Evolutionary conservation across 352 stramenopile genomes (phyloP).

Genomic region (Pythium rishiriense): DNA sequence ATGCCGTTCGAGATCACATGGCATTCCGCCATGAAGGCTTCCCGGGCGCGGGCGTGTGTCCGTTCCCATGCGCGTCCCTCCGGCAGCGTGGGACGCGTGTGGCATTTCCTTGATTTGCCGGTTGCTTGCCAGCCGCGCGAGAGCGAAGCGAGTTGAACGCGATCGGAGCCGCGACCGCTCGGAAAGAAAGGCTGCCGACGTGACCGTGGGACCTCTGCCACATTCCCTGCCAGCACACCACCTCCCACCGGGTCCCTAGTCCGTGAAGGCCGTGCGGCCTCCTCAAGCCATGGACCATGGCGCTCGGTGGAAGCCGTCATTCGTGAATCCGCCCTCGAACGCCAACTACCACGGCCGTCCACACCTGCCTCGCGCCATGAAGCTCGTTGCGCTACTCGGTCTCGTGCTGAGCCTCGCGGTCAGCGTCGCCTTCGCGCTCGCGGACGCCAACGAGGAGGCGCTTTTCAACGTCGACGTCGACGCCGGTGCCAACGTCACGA

Average conservation of each 20-base stretch:
- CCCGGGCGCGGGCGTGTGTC: background rate
- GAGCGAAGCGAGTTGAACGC: no score
- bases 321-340: background rate
- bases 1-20: background rate
- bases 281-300: background rate
- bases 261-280: background rate
- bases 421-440: background rate
- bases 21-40: background rate
- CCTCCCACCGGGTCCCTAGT: background rate
- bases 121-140: no score
- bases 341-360: background rate
- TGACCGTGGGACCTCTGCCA: no score
- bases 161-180: no score
- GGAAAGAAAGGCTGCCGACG: no score
- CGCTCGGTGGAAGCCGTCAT: background rate
- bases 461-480: slow-evolving; percentile 37
- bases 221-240: background rate
- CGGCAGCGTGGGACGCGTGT: no score
- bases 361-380: slow-evolving; percentile 1
- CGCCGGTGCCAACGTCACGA: slow-evolving; percentile 39
- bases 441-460: slow-evolving; percentile 1
- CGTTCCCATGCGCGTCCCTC: background rate
- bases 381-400: slow-evolving; percentile 10
- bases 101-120: no score
- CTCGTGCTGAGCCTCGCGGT: slow-evolving; percentile 3